Base-by-base conservation (phyloP, 2,329 filamentous ascomycete genomes). In the Basipetospora chlamydospora region DNA sequence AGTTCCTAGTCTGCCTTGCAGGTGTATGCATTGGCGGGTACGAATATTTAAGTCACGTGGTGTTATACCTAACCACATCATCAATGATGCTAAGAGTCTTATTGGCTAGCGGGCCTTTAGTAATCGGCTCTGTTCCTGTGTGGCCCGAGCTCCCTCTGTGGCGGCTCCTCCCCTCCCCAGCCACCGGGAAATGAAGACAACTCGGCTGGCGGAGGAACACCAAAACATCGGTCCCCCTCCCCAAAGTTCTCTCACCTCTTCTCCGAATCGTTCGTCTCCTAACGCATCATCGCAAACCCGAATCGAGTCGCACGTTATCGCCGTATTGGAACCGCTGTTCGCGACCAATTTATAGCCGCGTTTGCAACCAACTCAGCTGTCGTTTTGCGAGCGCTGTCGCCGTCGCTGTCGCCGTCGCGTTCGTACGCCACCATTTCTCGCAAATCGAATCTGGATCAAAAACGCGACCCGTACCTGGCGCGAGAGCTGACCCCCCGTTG, bases 101-200 rank as follows among this genome's bases (percentile, higher is more conserved):
- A 8, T 34, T 17, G n/a, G 15, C n/a, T 18, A 9, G 22, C 21
- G 16, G 11, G 28, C 16, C 16, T 15, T 22, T 13, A 11, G 12
- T 6, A 4, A n/a, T n/a, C n/a, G n/a, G n/a, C n/a, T n/a, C n/a
- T n/a, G 20, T 23, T 31, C 18, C 28, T 37, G 25, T 25, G 28
- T 37, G 35, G 35, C 28, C 35, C 35, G 28, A 31, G 35, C 35
- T 30, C 20, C 23, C 22, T 16, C 29, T 33, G 28, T 32, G 35
- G 35, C 35, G 35, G 35, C 17, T 38, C 35, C n/a, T n/a, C n/a
- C n/a, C n/a, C n/a, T n/a, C n/a, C n/a, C 35, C 35, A 38, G 35
- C 35, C 35, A 38, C 35, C 35, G 28, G 30, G 18, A 31, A 38
- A 33, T 26, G 26, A 25, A 38, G 32, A 26, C 20, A 28, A 33